A percentile compares a stretch with the other conserved stretches of the same genome.
Conservation (phyloP, 345 rosid species). For the Linum tenue region DNA sequence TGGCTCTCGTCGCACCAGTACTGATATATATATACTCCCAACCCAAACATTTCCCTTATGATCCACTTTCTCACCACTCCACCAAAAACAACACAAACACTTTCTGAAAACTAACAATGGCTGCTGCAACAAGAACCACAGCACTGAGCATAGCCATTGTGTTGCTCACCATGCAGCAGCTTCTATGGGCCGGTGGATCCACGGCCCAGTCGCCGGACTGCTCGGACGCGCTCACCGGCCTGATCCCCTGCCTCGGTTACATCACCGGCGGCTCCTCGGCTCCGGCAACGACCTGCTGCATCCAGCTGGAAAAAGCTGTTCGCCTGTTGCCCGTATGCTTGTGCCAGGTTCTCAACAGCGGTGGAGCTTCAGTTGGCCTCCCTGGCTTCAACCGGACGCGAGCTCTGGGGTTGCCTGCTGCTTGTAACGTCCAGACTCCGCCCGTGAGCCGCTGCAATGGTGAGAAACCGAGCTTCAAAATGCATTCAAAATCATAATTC, state of each 20-base stretch:
- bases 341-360: constrained; percentile 56
- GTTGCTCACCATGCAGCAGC: constrained; percentile 15
- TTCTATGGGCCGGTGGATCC: constrained; percentile 31
- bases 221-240: constrained; percentile 41
- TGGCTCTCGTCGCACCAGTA: too few relatives aligned
- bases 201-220: constrained; percentile 48
- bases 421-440: constrained; percentile 78
- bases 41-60: too few relatives aligned
- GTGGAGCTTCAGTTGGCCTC: constrained; percentile 56
- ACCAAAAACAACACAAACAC: too few relatives aligned
- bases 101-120: constrained; percentile 16
- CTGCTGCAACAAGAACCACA: constrained; percentile 11
- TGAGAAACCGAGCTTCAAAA: constrained; percentile 14
- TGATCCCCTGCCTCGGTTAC: constrained; percentile 65
- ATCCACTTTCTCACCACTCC: too few relatives aligned
- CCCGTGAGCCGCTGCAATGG: constrained; percentile 58
- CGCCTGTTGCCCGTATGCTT: constrained; percentile 63
- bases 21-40: too few relatives aligned
- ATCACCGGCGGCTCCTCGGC: constrained; percentile 55
- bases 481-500: too few relatives aligned
- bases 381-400: constrained; percentile 33
- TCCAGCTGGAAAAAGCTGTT: constrained; percentile 53
- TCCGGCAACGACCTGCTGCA: constrained; percentile 66
- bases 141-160: constrained; percentile 24
- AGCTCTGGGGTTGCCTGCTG: constrained; percentile 61